These are phyloP conservation scores for Fistulinella cinereoalba DNA, from an alignment of 1,284 basidiomycete genomes.

Conservation along the genomic window DNA sequence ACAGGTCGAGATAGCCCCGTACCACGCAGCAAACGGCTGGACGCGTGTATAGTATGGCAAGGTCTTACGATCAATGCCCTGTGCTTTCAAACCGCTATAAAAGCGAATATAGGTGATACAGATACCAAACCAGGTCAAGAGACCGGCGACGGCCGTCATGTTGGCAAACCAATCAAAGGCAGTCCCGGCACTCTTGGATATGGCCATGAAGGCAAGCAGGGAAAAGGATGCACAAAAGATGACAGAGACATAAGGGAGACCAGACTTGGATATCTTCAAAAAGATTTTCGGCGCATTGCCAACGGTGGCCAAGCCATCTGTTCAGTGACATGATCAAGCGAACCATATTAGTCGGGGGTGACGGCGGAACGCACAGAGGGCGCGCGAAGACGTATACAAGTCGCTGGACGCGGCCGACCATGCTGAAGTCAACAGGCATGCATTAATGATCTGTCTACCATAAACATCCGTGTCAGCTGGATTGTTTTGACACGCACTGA, in stretches of 20 bases:
- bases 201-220: conserved; percentile 71
- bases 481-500: conserved; percentile 29
- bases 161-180: conserved; percentile 80
- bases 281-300: conserved; percentile 81
- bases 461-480: conserved; percentile 25
- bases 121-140: conserved; percentile 86
- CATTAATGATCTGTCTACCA: conserved; percentile 72
- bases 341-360: neutral
- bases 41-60: conserved; percentile 64
- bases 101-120: conserved; percentile 78
- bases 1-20: conserved; percentile 50
- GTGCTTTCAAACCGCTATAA: conserved; percentile 69
- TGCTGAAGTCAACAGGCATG: conserved; percentile 79
- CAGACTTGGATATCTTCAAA: conserved; percentile 59
- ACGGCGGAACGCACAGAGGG: conserved; percentile 57
- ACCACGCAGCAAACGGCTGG: conserved; percentile 76
- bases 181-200: conserved; percentile 55
- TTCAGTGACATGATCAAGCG: neutral
- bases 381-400: conserved; percentile 78
- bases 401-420: conserved; percentile 86
- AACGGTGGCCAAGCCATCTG: conserved; percentile 73
- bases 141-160: conserved; percentile 64
- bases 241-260: conserved; percentile 76
- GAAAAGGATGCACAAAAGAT: conserved; percentile 68
- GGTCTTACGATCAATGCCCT: conserved; percentile 63